These are phyloP conservation scores for Centaurea solstitialis DNA, from an alignment of 129 eudicot genomes.

Conservation along the genomic window DNA sequence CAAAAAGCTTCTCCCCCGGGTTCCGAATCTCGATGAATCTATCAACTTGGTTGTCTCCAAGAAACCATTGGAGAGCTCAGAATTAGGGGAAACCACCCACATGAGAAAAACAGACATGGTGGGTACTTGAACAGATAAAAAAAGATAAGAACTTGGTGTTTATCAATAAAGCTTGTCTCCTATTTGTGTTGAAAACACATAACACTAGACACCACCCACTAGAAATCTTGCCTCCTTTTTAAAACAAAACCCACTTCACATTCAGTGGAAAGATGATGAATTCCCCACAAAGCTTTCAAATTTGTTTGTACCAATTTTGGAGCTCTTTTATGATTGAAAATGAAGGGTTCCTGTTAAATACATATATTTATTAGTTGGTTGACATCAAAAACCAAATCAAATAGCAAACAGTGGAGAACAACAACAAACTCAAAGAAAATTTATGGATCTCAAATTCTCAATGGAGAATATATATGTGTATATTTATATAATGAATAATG, in stretches of 20 bases:
- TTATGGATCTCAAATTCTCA: constrained; percentile 14
- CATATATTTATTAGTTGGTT: constrained; percentile 9
- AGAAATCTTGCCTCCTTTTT: constrained; percentile 29
- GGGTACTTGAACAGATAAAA: constrained; percentile 17
- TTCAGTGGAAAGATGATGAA: constrained; percentile 36
- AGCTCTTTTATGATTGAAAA: constrained; percentile 20
- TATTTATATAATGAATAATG: constrained; percentile 7
- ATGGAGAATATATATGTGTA: constrained; percentile 11
- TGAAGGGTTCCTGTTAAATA: constrained; percentile 27
- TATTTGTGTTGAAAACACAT: constrained; percentile 30
- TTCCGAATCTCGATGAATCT: constrained; percentile 38
- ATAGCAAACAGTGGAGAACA: constrained; percentile 22
- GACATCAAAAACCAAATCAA: constrained; percentile 15
- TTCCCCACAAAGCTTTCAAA: constrained; percentile 30
- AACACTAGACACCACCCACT: constrained; percentile 25
- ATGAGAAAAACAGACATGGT: constrained; percentile 83
- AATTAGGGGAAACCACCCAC: constrained; percentile 73
- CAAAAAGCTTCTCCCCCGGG: constrained; percentile 32
- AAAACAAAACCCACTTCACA: constrained; percentile 40
- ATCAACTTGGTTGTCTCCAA: constrained; percentile 46
- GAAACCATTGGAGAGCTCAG: constrained; percentile 57
- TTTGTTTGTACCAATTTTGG: constrained; percentile 14
- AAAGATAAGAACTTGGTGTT: constrained; percentile 14
- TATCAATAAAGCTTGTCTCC: constrained; percentile 22
- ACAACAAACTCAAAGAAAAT: constrained; percentile 17